Conservation (phyloP, 805 yeast genomes). For the Wickerhamiella parazyma region DNA sequence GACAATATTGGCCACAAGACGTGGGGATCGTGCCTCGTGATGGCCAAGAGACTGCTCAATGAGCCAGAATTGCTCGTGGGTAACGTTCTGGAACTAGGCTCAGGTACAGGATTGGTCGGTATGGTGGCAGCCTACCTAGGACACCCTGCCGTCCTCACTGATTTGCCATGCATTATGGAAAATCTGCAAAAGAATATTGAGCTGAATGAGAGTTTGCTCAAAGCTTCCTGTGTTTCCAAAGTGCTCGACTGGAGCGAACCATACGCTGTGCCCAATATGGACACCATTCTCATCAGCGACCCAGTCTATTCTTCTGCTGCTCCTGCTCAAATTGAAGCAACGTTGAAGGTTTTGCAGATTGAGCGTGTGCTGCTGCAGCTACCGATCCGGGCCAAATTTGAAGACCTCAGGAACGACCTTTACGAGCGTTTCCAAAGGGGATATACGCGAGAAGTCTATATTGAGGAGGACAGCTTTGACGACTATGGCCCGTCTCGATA, state of each 20-base stretch:
- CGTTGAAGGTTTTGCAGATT: conserved; percentile 38
- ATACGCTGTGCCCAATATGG: conserved; percentile 28
- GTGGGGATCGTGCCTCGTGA: conserved; percentile 82
- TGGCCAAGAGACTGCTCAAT: conserved; percentile 39
- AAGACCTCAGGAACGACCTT: conserved; percentile 45
- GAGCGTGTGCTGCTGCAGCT: conserved; percentile 47
- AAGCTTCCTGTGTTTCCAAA: conserved; percentile 27
- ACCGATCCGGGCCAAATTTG: conserved; percentile 59
- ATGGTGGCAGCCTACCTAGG: conserved; percentile 50
- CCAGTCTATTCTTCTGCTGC: conserved; percentile 79
- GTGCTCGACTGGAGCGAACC: conserved; percentile 70
- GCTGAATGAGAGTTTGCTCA: conserved; percentile 29
- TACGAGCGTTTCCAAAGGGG: conserved; percentile 39
- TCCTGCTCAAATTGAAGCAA: conserved; percentile 55
- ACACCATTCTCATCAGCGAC: conserved; percentile 64
- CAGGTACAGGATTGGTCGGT: conserved; percentile 91
- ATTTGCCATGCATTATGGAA: conserved; percentile 60
- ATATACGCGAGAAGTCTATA: conserved; percentile 27
- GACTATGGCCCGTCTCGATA: conserved; percentile 71
- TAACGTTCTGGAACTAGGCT: conserved; percentile 52
- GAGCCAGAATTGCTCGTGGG: conserved; percentile 19
- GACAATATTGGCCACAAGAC: conserved; percentile 88
- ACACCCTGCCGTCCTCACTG: conserved; percentile 45
- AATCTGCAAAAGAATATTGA: conserved; percentile 49
- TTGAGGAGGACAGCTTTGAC: conserved; percentile 54